Base-by-base conservation (phyloP, 176 grass and related monocot genomes). In the Canna indica region DNA sequence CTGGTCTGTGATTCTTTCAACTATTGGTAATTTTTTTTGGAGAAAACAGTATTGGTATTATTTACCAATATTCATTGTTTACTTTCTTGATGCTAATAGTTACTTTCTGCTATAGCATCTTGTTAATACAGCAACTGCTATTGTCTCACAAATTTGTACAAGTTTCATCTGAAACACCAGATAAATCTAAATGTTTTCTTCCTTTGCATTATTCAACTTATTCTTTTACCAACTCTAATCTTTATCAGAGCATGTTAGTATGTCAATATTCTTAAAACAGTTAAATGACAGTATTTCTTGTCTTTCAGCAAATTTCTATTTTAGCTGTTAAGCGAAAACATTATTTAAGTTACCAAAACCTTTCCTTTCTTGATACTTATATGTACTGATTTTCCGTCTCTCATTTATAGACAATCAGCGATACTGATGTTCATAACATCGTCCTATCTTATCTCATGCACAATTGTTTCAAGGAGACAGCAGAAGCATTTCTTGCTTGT, bases 401-500 rank as follows among this genome's bases (percentile, higher is more conserved):
- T 67, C 59, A n/a, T 59, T n/a, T 36, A 41, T 82, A 99, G 95
- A 70, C 75, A 62, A 69, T 90, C 62, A 89, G 73, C 8, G 86
- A 93, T 63, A 85, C 72, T 5, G 87, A 93, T 88, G 82, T 90
- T 70, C 77, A 61, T 64, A 88, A 77, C 46, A 84, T 88, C 72
- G 86, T 99, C 71, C 83, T 89, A 47, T 90, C 90, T 20, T 99
- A 99, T 99, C 86, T 99, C 78, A 77, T 93, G 82, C 90, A 99
- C 76, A 94, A 94, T 75, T 99, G 95, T 82, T 99, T 86, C 80
- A 99, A 94, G 61, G 95, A 99, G 70, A 99, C 95, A 6, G 95
- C 90, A 29, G 84, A 99, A 61, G 44, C 84, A 70, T 99, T 99
- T 76, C 52, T 99, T 78, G 58, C 84, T 74, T 87, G 75, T 67